Conservation (phyloP, 768 basidiomycete species). For the Pulveroboletus sp. region DNA sequence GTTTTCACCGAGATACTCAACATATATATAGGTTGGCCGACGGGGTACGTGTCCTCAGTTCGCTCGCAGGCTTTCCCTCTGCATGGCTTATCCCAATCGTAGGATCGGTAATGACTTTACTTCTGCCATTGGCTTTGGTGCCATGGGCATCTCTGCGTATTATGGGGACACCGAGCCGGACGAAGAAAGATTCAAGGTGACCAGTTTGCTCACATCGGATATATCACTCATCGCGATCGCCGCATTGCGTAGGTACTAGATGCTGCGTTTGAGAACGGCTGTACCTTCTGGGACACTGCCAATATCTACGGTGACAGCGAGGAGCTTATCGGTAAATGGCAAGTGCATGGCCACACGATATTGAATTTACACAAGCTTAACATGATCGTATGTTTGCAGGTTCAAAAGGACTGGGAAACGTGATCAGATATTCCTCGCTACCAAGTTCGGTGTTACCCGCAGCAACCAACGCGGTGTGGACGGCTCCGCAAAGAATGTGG, state of each 20-base stretch:
- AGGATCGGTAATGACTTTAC: constrained; percentile 40
- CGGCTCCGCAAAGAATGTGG: constrained; percentile 43
- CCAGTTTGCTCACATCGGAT: too few species aligned
- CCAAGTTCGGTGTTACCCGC: constrained; percentile 48
- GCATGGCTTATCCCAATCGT: constrained; percentile 33
- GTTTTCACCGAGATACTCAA: too few species aligned
- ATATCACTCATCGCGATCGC: neutral
- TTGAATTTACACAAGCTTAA: too few species aligned
- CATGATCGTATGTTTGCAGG: constrained; percentile 23
- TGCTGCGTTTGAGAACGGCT: constrained; percentile 37
- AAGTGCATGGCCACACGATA: neutral
- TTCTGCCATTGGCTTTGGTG: constrained; percentile 56
- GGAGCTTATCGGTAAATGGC: constrained; percentile 46
- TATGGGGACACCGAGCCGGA: constrained; percentile 49
- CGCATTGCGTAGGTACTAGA: constrained; percentile 38
- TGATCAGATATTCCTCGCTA: constrained; percentile 56
- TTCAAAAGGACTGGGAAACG: constrained; percentile 46
- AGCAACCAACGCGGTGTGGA: constrained; percentile 25
- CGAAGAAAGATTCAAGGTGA: constrained; percentile 59
- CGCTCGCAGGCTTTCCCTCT: neutral
- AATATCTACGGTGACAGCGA: constrained; percentile 43
- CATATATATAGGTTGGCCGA: too few species aligned
- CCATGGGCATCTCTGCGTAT: constrained; percentile 52
- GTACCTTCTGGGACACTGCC: constrained; percentile 48
- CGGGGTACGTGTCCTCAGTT: too few species aligned